These are phyloP conservation scores for Kernera saxatilis DNA, from an alignment of 345 rosid genomes.

Conservation along the genomic window DNA sequence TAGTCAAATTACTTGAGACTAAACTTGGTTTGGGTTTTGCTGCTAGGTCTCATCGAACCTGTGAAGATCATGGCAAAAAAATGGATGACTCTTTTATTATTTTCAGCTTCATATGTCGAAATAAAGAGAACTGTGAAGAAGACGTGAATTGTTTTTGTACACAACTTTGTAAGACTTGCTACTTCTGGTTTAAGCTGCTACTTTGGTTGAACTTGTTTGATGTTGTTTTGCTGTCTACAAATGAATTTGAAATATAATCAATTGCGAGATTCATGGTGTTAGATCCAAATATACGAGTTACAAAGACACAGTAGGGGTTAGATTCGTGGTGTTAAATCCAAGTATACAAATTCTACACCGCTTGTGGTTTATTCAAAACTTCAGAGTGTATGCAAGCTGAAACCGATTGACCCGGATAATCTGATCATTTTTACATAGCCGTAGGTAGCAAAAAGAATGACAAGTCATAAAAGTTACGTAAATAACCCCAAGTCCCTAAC, in stretches of 20 bases:
- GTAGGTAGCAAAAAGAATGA: not conserved
- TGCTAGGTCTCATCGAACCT: conserved; percentile 15
- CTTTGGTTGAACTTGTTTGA: not conserved
- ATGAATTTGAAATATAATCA: not conserved
- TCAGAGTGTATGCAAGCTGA: not conserved
- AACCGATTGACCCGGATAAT: not conserved
- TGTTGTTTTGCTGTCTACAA: not conserved
- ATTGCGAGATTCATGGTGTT: not conserved
- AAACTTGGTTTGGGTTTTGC: conserved; percentile 1
- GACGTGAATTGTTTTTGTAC: conserved; percentile 5
- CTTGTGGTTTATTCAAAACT: no score
- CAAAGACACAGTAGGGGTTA: no score
- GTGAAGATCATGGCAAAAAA: conserved; percentile 28
- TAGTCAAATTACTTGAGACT: not conserved
- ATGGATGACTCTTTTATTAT: not conserved
- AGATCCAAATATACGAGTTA: not conserved
- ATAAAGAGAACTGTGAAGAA: conserved; percentile 24
- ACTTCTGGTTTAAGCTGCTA: not conserved
- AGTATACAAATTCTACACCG: no score
- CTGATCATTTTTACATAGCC: not conserved
- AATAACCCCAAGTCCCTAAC: not conserved
- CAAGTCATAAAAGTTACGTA: not conserved
- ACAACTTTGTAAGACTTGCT: conserved; percentile 24
- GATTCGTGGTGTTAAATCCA: no score
- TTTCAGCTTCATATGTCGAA: conserved; percentile 21